phyloP scores from a whole-genome alignment of 345 rosid genomes.

The Streptanthus diversifolius region DNA sequence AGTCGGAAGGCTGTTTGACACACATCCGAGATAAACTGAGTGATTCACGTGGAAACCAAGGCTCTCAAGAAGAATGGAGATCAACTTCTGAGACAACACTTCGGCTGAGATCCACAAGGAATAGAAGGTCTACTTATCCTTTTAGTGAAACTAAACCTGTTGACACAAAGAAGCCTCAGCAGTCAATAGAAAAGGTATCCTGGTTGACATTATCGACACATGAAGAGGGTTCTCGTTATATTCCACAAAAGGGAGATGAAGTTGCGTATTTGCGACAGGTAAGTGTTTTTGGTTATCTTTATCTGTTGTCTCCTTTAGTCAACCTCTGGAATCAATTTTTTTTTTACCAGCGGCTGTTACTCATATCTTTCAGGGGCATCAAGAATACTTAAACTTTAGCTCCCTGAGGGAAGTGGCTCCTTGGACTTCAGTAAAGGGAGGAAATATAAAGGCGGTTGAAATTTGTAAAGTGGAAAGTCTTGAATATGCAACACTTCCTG shows the following conservation, averaged over 20 bases:
- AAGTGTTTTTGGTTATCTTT: slow-evolving; percentile 15
- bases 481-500: slow-evolving; percentile 78
- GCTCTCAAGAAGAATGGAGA: slow-evolving; percentile 57
- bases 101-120: slow-evolving; percentile 75
- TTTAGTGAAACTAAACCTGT: slow-evolving; percentile 55
- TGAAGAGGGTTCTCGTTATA: slow-evolving; percentile 87
- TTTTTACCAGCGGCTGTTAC: neutral
- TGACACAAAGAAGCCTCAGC: slow-evolving; percentile 50
- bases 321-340: neutral
- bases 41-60: slow-evolving; percentile 43
- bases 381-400: slow-evolving; percentile 55
- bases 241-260: slow-evolving; percentile 91
- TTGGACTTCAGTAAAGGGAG: slow-evolving; percentile 58
- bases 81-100: slow-evolving; percentile 63
- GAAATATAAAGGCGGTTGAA: slow-evolving; percentile 68
- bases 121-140: slow-evolving; percentile 63
- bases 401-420: slow-evolving; percentile 61
- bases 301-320: slow-evolving; percentile 7
- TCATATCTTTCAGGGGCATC: slow-evolving; percentile 72
- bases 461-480: slow-evolving; percentile 78
- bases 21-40: slow-evolving; percentile 28
- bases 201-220: slow-evolving; percentile 82
- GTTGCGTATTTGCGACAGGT: slow-evolving; percentile 91
- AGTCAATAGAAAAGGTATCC: slow-evolving; percentile 51
- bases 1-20: slow-evolving; percentile 33